Conservation (phyloP, 176 grass and related monocot species). For the Stipa capillata region DNA sequence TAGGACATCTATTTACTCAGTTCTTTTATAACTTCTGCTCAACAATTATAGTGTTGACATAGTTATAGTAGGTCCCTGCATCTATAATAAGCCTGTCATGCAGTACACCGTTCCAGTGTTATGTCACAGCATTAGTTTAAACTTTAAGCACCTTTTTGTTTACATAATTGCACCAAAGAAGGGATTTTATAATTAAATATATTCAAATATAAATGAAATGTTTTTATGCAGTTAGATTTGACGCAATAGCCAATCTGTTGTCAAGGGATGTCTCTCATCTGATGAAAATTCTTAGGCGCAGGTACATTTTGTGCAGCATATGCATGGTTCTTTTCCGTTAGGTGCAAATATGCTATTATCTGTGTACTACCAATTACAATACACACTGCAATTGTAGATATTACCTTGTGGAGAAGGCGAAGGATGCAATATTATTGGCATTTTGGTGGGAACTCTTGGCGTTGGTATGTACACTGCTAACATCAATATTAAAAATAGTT, state of each 20-base stretch:
- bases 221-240: slow-evolving; percentile 77
- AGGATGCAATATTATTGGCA: slow-evolving; percentile 95
- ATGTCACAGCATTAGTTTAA: background rate
- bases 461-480: slow-evolving; percentile 54
- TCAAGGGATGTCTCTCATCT: slow-evolving; percentile 61
- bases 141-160: background rate
- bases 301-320: slow-evolving; percentile 30
- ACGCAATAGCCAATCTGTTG: slow-evolving; percentile 44
- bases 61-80: background rate
- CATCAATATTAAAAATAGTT: slow-evolving; percentile 1
- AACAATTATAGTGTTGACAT: background rate
- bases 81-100: background rate
- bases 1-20: background rate
- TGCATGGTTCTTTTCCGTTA: background rate
- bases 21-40: background rate
- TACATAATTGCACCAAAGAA: background rate
- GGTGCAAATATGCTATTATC: background rate
- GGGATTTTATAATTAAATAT: background rate
- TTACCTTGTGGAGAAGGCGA: slow-evolving; percentile 97
- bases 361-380: slow-evolving; percentile 15
- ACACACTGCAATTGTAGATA: slow-evolving; percentile 50
- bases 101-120: background rate
- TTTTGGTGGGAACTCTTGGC: slow-evolving; percentile 94
- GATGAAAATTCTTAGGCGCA: slow-evolving; percentile 79
- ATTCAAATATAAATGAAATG: background rate